Base-by-base conservation (phyloP, 2,329 filamentous ascomycete genomes). In the Sclerotinia nivalis region DNA sequence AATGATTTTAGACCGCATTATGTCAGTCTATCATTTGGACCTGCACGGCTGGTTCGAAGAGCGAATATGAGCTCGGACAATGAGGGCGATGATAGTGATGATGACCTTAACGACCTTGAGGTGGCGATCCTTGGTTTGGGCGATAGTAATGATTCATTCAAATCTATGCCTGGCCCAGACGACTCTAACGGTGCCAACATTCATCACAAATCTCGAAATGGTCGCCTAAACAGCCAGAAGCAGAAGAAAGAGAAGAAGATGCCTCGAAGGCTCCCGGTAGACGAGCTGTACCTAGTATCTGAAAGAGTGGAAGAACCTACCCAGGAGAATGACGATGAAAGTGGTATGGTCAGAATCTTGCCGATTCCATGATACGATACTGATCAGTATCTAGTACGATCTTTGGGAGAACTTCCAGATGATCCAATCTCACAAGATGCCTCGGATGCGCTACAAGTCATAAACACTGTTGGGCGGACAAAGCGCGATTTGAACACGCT, bases 401-500 rank as follows among this genome's bases (percentile, higher is more conserved):
- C 66, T 34, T 66, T 70, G 31, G 34, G 34, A 20, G 73, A 76
- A 34, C 56, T 76, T 4, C 70, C 72, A 20, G 66, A 75, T 55
- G 75, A 77, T 55, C 74, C 73, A 18, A 75, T 76, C n/a, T 75
- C 73, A 12, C 73, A 75, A 56, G 20, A 62, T n/a, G 59, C 69
- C 15, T 52, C n/a, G 1, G 34, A 52, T 64, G 61, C 61, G 8
- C 31, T 52, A 15, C 34, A 52, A 28, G 10, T 52, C 20, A 13
- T 52, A 65, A n/a, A 65, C 2, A 28, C 47, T 28, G 6, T 52
- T 40, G 31, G n/a, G 18, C 61, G 15, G 34, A 40, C 34, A 65
- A 65, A 65, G 34, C 15, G 34, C 34, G 47, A 52, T 18, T 40
- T 12, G 37, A 65, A 25, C 5, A 25, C 3, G 15, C 34, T 40